These are phyloP conservation scores for Thraustochytrium striatum DNA, from an alignment of 352 stramenopile genomes.

Conservation along the genomic window DNA sequence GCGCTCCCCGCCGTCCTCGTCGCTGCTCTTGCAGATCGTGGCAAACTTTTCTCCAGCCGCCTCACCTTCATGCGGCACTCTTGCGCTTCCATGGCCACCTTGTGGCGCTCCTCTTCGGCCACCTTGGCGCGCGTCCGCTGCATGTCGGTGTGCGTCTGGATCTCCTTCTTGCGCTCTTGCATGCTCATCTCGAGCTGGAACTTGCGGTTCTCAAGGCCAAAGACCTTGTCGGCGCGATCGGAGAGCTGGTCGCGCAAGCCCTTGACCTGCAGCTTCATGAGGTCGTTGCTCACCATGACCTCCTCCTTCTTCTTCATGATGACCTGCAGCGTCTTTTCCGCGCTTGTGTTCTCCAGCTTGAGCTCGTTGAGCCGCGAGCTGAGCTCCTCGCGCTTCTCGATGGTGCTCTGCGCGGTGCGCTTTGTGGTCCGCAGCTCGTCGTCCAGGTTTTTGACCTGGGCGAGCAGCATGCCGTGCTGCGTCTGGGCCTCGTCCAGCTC, in stretches of 20 bases:
- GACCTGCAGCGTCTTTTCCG: slow-evolving; percentile 71
- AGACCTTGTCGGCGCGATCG: slow-evolving; percentile 79
- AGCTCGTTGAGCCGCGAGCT: slow-evolving; percentile 75
- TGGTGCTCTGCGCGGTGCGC: slow-evolving; percentile 68
- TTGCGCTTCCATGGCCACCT: slow-evolving; percentile 79
- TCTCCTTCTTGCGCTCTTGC: slow-evolving; percentile 85
- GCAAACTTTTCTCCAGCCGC: slow-evolving; percentile 90
- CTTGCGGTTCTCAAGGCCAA: slow-evolving; percentile 85
- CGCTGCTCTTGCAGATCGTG: slow-evolving; percentile 62
- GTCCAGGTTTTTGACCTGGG: slow-evolving; percentile 84
- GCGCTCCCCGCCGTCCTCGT: slow-evolving; percentile 66
- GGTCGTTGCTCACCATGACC: slow-evolving; percentile 82
- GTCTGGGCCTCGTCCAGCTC: slow-evolving; percentile 78
- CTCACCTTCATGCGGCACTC: slow-evolving; percentile 76
- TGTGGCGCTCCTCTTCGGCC: slow-evolving; percentile 86
- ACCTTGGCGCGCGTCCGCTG: slow-evolving; percentile 76
- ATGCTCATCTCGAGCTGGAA: slow-evolving; percentile 87
- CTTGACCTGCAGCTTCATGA: slow-evolving; percentile 87
- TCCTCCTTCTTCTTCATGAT: slow-evolving; percentile 81
- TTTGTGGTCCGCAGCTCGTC: slow-evolving; percentile 74
- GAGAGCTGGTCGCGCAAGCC: slow-evolving; percentile 80
- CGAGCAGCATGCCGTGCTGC: slow-evolving; percentile 76
- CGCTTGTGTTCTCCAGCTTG: slow-evolving; percentile 81
- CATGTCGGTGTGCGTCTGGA: slow-evolving; percentile 75
- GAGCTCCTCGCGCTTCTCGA: slow-evolving; percentile 71